These are phyloP conservation scores for Solanum hybrid DNA, from an alignment of 305 asterid genomes.

Conservation along the genomic window DNA sequence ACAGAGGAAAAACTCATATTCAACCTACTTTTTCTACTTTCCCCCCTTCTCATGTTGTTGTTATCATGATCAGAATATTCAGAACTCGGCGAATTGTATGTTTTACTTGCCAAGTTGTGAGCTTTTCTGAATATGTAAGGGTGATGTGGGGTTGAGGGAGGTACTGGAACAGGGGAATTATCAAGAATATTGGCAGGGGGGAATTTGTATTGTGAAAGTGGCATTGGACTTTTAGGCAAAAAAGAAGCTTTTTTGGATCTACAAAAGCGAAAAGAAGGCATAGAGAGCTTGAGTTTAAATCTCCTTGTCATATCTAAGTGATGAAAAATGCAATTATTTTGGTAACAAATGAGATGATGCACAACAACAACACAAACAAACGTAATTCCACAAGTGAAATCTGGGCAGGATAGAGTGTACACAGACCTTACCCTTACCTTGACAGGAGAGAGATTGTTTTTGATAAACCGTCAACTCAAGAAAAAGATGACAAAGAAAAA, in stretches of 20 bases:
- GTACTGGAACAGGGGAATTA: constrained; percentile 38
- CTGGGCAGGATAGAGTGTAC: background rate
- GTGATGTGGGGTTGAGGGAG: constrained; percentile 45
- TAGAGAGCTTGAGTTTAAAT: constrained; percentile 34
- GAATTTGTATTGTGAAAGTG: constrained; percentile 7
- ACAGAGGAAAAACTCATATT: constrained; percentile 21
- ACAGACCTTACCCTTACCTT: background rate
- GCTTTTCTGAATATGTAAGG: constrained; percentile 8
- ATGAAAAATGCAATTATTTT: background rate
- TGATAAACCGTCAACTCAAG: background rate
- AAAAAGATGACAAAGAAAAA: background rate
- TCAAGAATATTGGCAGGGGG: constrained; percentile 27
- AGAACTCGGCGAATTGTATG: constrained; percentile 21
- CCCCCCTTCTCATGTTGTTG: background rate
- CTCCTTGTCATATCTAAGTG: constrained; percentile 35
- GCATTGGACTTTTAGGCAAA: constrained; percentile 28
- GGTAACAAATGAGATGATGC: background rate
- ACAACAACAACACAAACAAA: background rate
- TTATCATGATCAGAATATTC: constrained; percentile 16
- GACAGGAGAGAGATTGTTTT: accelerated
- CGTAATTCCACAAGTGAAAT: background rate
- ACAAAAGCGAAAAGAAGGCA: constrained; percentile 54
- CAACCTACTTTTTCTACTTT: constrained; percentile 1
- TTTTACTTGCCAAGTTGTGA: constrained; percentile 7
- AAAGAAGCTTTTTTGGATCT: constrained; percentile 37